Evolutionary conservation across 2,329 filamentous ascomycete species (phyloP), one percentile per base, ranked within the genome.

Genomic region (Sporothrix phasma): DNA sequence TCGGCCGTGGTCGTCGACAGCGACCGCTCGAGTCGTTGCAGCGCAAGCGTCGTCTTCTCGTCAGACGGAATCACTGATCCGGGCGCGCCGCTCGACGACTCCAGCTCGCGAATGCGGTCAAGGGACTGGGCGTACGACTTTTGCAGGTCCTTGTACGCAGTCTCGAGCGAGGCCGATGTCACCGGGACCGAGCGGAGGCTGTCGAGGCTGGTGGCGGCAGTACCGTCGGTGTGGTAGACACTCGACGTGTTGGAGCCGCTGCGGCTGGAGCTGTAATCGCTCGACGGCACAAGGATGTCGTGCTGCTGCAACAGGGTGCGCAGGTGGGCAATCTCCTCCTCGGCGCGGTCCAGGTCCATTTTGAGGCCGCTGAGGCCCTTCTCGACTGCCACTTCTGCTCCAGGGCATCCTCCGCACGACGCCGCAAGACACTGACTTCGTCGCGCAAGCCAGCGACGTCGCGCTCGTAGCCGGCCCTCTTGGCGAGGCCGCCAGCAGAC

Each of bases 321-420:
- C 46, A 99, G 81, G n/a, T 89, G 89, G 46, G 84, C 80, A 34
- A 96, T 96, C 76, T 99, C 94, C 73, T 94, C 89, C 74, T 97
- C 91, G 29, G 94, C 92, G 67, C 92, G 89, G 75, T 97, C 94
- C 47, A 99, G 84, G 72, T 97, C 93, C 89, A 96, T 97, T 78
- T 96, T 96, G 64, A 76, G 71, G 67, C 74, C 64, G 70, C 71
- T 34, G 64, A 75, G 62, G 70, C 74, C 26, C 74, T 76, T 65
- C 66, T 73, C 46, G 47, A 72, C 26, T 75, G 58, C 88, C 90
- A 97, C 76, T 97, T 97, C 71, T 96, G 90, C 72, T 96, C 91
- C 15, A 97, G 82, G 17, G 93, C 93, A 68, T 97, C 93, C 70
- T 99, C 93, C 34, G 93, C 93, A 62, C 94, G 86, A 67, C 88